These are phyloP conservation scores for Grigorovia yakushimaensis DNA, from an alignment of 805 yeast species.

Conservation along the genomic window DNA sequence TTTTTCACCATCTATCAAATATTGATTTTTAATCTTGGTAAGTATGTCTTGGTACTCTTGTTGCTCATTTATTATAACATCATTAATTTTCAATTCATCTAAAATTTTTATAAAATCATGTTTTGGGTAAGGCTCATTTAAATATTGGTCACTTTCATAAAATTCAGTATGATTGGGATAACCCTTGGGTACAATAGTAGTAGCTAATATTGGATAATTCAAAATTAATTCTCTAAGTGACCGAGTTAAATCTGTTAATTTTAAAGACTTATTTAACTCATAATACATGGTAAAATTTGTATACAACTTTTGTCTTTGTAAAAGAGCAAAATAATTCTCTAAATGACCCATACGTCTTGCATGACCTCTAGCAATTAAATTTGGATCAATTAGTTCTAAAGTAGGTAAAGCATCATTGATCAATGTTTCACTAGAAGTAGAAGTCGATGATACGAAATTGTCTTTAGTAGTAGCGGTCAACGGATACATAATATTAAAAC, in stretches of 20 bases:
- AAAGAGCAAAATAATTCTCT: conserved; percentile 20
- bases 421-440: neutral
- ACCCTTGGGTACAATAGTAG: conserved; percentile 13
- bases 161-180: conserved; percentile 10
- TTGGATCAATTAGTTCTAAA: neutral
- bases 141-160: conserved; percentile 16
- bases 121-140: conserved; percentile 12
- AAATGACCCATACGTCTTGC: conserved; percentile 23
- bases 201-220: conserved; percentile 15
- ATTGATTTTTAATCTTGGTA: conserved; percentile 6
- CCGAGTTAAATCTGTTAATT: conserved; percentile 4
- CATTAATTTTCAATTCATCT: conserved; percentile 9
- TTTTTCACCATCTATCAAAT: conserved; percentile 7
- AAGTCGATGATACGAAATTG: neutral
- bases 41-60: conserved; percentile 9
- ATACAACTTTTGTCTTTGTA: conserved; percentile 19
- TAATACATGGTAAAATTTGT: conserved; percentile 16
- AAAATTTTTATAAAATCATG: conserved; percentile 19
- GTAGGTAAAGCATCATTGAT: neutral
- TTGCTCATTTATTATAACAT: conserved; percentile 18
- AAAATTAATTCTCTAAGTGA: conserved; percentile 14
- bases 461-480: no score
- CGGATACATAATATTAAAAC: no score
- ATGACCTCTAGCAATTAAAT: conserved; percentile 13
- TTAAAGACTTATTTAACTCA: conserved; percentile 10